Percentiles rank a stretch among this genome's conserved stretches.
Evolutionary conservation across 2,329 filamentous ascomycete genomes (phyloP).

Genomic region (Cryphonectria carpinicola): DNA sequence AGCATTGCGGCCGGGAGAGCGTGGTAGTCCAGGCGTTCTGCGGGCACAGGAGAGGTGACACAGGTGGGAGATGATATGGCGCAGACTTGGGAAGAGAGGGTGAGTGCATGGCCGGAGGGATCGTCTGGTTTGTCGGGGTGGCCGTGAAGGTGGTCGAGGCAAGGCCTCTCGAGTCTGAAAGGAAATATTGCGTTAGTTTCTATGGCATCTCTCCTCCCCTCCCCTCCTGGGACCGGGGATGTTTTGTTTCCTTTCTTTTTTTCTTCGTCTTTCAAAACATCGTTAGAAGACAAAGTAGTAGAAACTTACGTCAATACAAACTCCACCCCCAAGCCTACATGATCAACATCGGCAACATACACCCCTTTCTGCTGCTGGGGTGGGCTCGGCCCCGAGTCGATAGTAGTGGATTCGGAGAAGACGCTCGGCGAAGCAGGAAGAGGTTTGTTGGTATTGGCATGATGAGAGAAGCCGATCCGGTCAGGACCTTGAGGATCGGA

Average conservation of each 20-base stretch:
- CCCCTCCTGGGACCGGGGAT: too few species aligned
- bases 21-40: slow-evolving; percentile 17
- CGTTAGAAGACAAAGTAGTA: too few species aligned
- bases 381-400: background rate
- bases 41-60: background rate
- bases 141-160: slow-evolving; percentile 36
- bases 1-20: slow-evolving; percentile 32
- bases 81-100: slow-evolving; percentile 32
- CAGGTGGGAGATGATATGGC: slow-evolving; percentile 10
- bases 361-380: background rate
- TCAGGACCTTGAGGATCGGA: background rate
- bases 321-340: slow-evolving; percentile 36
- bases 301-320: slow-evolving; percentile 39
- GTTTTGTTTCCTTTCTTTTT: too few species aligned
- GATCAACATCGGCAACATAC: slow-evolving; percentile 34
- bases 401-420: background rate
- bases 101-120: slow-evolving; percentile 36
- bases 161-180: slow-evolving; percentile 36
- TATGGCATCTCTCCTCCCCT: too few species aligned
- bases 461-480: background rate
- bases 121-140: slow-evolving; percentile 34
- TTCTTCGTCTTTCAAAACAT: too few species aligned
- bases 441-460: slow-evolving; percentile 8
- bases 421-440: slow-evolving; percentile 5
- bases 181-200: background rate